phyloP scores from a whole-genome alignment of 1,284 basidiomycete genomes.

The Pascua sp. region DNA sequence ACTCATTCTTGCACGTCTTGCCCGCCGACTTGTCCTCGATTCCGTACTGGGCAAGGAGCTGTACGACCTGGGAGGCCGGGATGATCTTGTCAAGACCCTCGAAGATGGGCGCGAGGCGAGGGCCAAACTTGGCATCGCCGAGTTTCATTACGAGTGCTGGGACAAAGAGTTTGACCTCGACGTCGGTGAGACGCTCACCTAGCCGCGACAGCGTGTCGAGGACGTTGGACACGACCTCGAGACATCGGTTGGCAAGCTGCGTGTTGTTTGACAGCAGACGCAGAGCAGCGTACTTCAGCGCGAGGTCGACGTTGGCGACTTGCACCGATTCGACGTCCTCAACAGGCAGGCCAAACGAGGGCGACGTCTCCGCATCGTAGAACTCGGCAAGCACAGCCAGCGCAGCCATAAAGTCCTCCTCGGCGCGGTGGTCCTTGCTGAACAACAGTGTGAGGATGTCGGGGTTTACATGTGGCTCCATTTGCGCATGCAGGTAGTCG shows the following conservation, averaged over 20 bases:
- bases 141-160: conserved; percentile 84
- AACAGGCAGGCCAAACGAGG: conserved; percentile 56
- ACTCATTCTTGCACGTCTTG: conserved; percentile 47
- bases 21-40: conserved; percentile 45
- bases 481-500: conserved; percentile 83
- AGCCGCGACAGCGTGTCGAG: conserved; percentile 66
- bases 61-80: conserved; percentile 61
- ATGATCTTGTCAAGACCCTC: conserved; percentile 50
- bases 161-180: conserved; percentile 82
- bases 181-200: conserved; percentile 78
- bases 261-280: conserved; percentile 91
- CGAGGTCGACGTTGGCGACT: conserved; percentile 84
- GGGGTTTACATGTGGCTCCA: conserved; percentile 77
- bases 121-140: conserved; percentile 54
- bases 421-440: conserved; percentile 91
- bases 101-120: conserved; percentile 53
- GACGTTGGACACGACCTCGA: conserved; percentile 81
- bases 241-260: conserved; percentile 79
- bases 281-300: conserved; percentile 90
- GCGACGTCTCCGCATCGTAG: conserved; percentile 63
- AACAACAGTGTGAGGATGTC: conserved; percentile 79
- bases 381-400: conserved; percentile 71
- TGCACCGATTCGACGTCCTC: conserved; percentile 67
- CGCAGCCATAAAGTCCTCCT: conserved; percentile 85
- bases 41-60: conserved; percentile 71